These are phyloP conservation scores for Drechslera avenae DNA, from an alignment of 2,329 filamentous ascomycete genomes.

Conservation along the genomic window DNA sequence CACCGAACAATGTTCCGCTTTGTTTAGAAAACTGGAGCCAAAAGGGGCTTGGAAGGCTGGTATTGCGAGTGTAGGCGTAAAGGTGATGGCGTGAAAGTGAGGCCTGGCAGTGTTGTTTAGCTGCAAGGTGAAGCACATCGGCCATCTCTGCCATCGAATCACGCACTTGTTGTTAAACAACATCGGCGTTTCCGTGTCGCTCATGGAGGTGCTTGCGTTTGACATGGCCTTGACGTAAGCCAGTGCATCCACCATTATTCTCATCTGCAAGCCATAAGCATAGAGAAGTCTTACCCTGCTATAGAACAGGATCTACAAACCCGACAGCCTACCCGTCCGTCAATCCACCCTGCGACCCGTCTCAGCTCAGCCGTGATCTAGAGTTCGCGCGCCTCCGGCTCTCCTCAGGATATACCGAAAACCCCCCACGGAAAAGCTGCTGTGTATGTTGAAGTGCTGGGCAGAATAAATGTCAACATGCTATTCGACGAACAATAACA, in stretches of 20 bases:
- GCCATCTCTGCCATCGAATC: neutral
- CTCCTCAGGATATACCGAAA: conserved; percentile 7
- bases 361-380: neutral
- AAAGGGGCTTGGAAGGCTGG: too few species aligned
- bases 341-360: neutral
- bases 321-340: neutral
- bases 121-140: neutral
- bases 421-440: neutral
- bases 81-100: neutral
- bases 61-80: too few species aligned
- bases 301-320: neutral
- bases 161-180: too few species aligned
- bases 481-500: neutral
- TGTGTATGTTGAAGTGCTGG: neutral
- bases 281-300: neutral
- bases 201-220: too few species aligned
- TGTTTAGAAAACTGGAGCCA: too few species aligned
- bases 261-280: neutral
- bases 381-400: conserved; percentile 9
- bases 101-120: neutral
- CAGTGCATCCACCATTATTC: neutral
- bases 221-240: neutral
- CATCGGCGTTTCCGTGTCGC: too few species aligned
- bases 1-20: too few species aligned
- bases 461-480: neutral